phyloP scores from a whole-genome alignment of 1,284 basidiomycete species.

The Thecaphora thlaspeos region DNA sequence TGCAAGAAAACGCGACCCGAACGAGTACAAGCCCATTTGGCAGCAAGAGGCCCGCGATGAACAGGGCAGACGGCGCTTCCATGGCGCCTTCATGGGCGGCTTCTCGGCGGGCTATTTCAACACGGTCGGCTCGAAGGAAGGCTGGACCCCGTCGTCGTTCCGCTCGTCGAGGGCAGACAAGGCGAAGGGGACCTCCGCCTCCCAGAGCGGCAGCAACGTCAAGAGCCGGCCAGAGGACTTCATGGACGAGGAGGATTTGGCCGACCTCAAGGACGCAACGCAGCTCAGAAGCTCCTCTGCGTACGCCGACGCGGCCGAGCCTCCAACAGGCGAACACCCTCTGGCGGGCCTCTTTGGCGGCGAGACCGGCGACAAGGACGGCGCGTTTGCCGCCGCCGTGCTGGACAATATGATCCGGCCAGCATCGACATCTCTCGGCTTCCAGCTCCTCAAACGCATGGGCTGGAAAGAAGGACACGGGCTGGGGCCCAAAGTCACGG shows the following conservation, averaged over 20 bases:
- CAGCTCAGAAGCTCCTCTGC: slow-evolving; percentile 60
- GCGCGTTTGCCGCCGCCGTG: neutral
- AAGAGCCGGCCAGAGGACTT: slow-evolving; percentile 75
- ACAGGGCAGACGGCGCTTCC: slow-evolving; percentile 83
- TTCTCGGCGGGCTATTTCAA: slow-evolving; percentile 98
- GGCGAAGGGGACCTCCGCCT: no score
- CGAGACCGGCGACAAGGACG: neutral
- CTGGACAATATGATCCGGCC: neutral
- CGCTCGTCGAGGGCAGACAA: slow-evolving; percentile 59
- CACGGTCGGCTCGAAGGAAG: slow-evolving; percentile 91
- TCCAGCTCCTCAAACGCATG: slow-evolving; percentile 80
- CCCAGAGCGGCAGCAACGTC: no score
- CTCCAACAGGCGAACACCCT: neutral
- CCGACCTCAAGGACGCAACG: slow-evolving; percentile 71
- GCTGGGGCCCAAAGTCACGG: slow-evolving; percentile 83
- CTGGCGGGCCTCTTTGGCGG: neutral
- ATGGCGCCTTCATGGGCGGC: slow-evolving; percentile 97
- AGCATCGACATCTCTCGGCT: slow-evolving; percentile 15
- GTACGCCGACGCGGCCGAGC: slow-evolving; percentile 43
- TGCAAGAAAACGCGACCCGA: slow-evolving; percentile 76
- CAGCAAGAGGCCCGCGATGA: slow-evolving; percentile 96
- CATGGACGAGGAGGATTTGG: slow-evolving; percentile 98
- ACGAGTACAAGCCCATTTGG: slow-evolving; percentile 94
- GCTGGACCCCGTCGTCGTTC: slow-evolving; percentile 90
- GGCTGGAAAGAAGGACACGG: slow-evolving; percentile 92